Evolutionary conservation across 2,329 filamentous ascomycete genomes (phyloP), one percentile per base, ranked within the genome.

Genomic region (Sporothrix mexicana): DNA sequence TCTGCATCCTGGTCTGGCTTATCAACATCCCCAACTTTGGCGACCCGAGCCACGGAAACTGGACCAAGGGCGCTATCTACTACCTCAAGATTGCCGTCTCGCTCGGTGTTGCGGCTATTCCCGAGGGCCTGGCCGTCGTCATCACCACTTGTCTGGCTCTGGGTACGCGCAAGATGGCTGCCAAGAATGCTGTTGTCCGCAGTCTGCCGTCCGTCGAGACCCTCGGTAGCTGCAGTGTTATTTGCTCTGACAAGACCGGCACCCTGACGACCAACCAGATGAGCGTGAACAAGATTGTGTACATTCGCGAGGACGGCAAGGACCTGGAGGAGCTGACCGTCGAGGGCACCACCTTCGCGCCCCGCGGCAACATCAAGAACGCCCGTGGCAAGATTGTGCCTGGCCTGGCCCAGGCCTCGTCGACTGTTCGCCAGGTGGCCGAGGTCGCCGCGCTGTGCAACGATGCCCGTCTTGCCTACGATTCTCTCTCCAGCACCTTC

Each of bases 1-100:
- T 99, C 79, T 99, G 97, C 82, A 86, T 98, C 76, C 85, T 97
- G 73, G 96, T 99, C 78, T 99, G 96, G 96, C 86, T 98, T 74
- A 99, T 99, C 87, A 99, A 99, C 84, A 93, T 98, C 77, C 92
- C 93, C 79, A 94, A 99, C 85, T 99, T 99, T 87, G 96, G 90
- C 79, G 96, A 99, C 79, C 94, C 95, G 41, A 92, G 93, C 76
- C 95, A 98, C 78, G 96, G 96, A 78, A 92, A 90, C 82, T 98
- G 94, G 91, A 89, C 93, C 76, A 99, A 98, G 86, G 96, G 96
- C 74, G 96, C 96, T 74, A 98, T 99, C 79, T 99, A 99, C 87
- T 99, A 99, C 83, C 90, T 99, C 78, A 99, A 99, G 87, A 99
- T 99, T 80, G 96, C 96, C 57, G 97, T 99, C 57, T 99, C 96